Percentiles rank a stretch among this genome's conserved stretches.
Evolutionary conservation across 1,284 basidiomycete species (phyloP).

Genomic region (Microstroma glucosiphilum): DNA sequence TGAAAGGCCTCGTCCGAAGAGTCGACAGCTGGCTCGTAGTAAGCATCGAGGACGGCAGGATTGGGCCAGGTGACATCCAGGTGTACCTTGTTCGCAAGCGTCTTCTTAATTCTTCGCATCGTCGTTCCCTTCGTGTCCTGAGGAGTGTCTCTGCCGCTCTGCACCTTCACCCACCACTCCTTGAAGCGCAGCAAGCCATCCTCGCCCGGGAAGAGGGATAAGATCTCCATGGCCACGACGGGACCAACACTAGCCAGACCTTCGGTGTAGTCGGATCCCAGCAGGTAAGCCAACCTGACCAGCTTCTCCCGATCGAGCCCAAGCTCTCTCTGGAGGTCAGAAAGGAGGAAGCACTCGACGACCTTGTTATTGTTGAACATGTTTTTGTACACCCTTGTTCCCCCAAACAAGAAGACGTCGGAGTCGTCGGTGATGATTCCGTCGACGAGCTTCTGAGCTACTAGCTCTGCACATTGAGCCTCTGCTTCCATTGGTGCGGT

Average conservation of each 20-base stretch:
- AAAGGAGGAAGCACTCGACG: slow-evolving; percentile 84
- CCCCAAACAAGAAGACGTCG: slow-evolving; percentile 97
- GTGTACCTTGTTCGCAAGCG: slow-evolving; percentile 60
- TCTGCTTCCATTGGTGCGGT: slow-evolving; percentile 98
- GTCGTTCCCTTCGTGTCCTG: slow-evolving; percentile 57
- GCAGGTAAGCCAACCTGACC: slow-evolving; percentile 79
- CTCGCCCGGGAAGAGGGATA: slow-evolving; percentile 50
- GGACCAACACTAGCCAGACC: slow-evolving; percentile 90
- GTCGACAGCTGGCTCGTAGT: slow-evolving; percentile 83
- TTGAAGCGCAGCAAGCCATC: slow-evolving; percentile 78
- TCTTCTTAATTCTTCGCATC: slow-evolving; percentile 43
- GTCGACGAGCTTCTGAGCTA: slow-evolving; percentile 77
- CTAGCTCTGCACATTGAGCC: slow-evolving; percentile 92
- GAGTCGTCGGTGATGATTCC: slow-evolving; percentile 99
- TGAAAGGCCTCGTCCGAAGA: slow-evolving; percentile 87
- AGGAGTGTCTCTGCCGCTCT: slow-evolving; percentile 70
- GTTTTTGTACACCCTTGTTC: slow-evolving; percentile 87
- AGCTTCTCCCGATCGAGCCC: slow-evolving; percentile 80
- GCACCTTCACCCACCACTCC: slow-evolving; percentile 93
- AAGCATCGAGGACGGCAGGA: slow-evolving; percentile 74
- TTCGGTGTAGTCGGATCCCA: slow-evolving; percentile 96
- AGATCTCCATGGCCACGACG: slow-evolving; percentile 82
- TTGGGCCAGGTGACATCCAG: slow-evolving; percentile 81
- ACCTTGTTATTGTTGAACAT: slow-evolving; percentile 99
- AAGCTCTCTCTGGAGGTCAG: slow-evolving; percentile 80